Percentiles rank a stretch among this genome's conserved stretches.
phyloP scores from a whole-genome alignment of 208 protist genomes.

The Angomonas deanei region DNA sequence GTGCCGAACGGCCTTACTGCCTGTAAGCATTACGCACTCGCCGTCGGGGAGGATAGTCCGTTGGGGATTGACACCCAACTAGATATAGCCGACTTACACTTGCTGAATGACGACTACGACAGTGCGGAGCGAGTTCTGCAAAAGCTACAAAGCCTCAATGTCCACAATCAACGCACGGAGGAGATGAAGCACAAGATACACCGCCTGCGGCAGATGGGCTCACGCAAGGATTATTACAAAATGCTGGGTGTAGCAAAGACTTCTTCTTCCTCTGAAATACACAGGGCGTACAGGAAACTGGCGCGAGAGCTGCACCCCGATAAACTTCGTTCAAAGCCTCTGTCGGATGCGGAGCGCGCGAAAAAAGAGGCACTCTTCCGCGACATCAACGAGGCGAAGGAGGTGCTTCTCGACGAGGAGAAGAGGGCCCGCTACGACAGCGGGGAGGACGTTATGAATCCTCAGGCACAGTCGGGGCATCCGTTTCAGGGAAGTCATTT shows the following conservation, averaged over 20 bases:
- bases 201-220: not conserved
- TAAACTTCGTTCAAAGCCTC: constrained; percentile 69
- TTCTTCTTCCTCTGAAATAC: constrained; percentile 74
- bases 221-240: constrained; percentile 91
- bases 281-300: constrained; percentile 85
- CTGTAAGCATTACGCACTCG: constrained; percentile 39
- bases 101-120: constrained; percentile 74
- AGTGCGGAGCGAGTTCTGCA: constrained; percentile 23
- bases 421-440: constrained; percentile 84
- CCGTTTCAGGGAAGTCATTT: constrained; percentile 72
- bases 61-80: constrained; percentile 42
- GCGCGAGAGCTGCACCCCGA: constrained; percentile 88
- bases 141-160: constrained; percentile 30
- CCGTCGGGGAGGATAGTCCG: constrained; percentile 34
- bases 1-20: constrained; percentile 38
- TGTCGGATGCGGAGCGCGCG: constrained; percentile 58
- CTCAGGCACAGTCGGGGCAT: constrained; percentile 33
- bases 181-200: constrained; percentile 36
- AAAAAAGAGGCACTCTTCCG: constrained; percentile 73
- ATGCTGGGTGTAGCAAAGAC: constrained; percentile 86
- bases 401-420: constrained; percentile 85
- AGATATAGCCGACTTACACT: constrained; percentile 66
- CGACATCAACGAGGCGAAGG: constrained; percentile 90
- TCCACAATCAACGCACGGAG: constrained; percentile 40
- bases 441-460: constrained; percentile 84